A percentile compares a stretch with the other conserved stretches of the same genome.
phyloP scores from a whole-genome alignment of 768 basidiomycete genomes.

The Mycena belliarum region DNA sequence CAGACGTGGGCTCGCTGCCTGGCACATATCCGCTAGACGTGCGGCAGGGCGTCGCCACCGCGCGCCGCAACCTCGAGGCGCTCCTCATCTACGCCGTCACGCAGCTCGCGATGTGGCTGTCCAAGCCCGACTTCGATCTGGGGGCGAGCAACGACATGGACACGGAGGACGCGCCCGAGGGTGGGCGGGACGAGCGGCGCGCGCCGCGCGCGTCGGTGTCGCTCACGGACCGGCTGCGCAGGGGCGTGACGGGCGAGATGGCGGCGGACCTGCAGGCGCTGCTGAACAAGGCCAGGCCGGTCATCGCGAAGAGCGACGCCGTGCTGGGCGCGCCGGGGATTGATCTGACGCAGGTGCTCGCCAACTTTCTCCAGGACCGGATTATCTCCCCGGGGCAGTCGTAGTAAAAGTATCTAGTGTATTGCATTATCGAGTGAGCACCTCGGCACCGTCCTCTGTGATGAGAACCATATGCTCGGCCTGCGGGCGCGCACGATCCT shows the following conservation, averaged over 20 bases:
- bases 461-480: slow-evolving; percentile 89
- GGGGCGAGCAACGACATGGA: slow-evolving; percentile 42
- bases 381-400: slow-evolving; percentile 43
- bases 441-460: slow-evolving; percentile 74
- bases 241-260: slow-evolving; percentile 83
- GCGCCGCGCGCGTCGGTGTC: slow-evolving; percentile 47
- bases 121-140: slow-evolving; percentile 67
- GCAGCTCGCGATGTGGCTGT: slow-evolving; percentile 78
- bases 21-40: slow-evolving; percentile 48
- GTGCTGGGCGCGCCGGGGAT: slow-evolving; percentile 46
- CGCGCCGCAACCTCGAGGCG: slow-evolving; percentile 65
- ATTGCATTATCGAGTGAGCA: slow-evolving; percentile 46
- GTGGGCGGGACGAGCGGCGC: slow-evolving; percentile 39
- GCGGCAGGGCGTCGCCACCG: slow-evolving; percentile 55
- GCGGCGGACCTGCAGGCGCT: slow-evolving; percentile 68
- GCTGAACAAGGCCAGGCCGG: slow-evolving; percentile 62
- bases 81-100: slow-evolving; percentile 71
- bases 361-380: slow-evolving; percentile 65
- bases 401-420: slow-evolving; percentile 21
- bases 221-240: slow-evolving; percentile 64
- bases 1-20: slow-evolving; percentile 32
- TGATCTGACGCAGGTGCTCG: slow-evolving; percentile 63
- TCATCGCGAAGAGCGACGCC: slow-evolving; percentile 60
- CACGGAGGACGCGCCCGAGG: slow-evolving; percentile 28
- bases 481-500: slow-evolving; percentile 86